Evolutionary conservation across 2,329 filamentous ascomycete genomes (phyloP), one percentile per base, ranked within the genome.

Genomic region (Curvularia spicifera): DNA sequence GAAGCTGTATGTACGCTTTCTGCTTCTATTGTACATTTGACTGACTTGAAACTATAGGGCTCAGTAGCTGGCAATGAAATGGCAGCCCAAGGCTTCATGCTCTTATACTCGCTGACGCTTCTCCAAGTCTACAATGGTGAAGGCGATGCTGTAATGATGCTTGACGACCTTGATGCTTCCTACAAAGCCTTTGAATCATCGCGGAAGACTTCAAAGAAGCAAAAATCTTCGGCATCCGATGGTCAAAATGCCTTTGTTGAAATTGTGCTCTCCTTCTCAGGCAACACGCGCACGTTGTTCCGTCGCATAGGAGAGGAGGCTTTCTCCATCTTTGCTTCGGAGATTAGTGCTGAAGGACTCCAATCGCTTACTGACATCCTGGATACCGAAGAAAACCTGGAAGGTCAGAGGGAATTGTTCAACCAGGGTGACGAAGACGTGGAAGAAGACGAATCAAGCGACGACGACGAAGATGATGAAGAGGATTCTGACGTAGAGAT

Each of bases 101-200:
- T 97, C 35, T 84, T 98, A 1, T 92, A 96, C 73, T 89, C 91
- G 0, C 84, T 97, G 51, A 90, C 92, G 0, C 85, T 97, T 13
- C 83, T 98, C 54, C 92, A 97, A 75, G 84, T 97, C 8, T 97
- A 97, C 79, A 93, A 94, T 69, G 91, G 92, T 24, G 93, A 97
- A 58, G 83, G 90, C 0, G 95, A 98, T 71, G 91, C 93, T 0
- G 85, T 97, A 22, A 88, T 89, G 48, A 89, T 95, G 60, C 80
- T 97, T 8, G 86, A 90, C 53, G 94, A 97, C 67, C 82, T 97
- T n/a, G 85, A 89, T 64, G 82, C 89, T 58, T 93, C 56, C 15
- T 55, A 58, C 28, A 58, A 51, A 42, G 51, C 56, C 4, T 58
- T 97, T 22, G 85, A 89, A 63, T 82, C 89, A 58, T 93, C 90